Evolutionary conservation across 1,139 yeast genomes (phyloP), one percentile per base, ranked within the genome.

Genomic region (Yarrowia galli): DNA sequence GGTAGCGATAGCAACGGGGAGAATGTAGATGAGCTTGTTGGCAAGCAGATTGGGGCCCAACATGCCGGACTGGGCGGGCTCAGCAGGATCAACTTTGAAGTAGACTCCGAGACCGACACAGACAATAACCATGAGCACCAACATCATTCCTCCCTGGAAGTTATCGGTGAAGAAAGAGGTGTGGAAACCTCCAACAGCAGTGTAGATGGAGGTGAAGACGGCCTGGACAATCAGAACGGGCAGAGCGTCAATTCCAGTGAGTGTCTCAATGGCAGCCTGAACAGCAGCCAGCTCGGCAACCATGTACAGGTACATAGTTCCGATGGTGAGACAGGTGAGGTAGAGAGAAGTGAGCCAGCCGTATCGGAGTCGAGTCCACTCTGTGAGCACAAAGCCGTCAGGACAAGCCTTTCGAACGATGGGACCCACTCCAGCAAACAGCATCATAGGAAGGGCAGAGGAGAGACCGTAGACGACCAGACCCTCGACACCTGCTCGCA

Each of bases 121-220:
- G 74, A 93, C 90, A 69, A 93, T 85, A 63, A 92, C 80, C 67
- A 91, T 76, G 72, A 92, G 79, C 4, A 89, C 69, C 68, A 91
- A 77, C 36, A 92, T 95, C 76, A 89, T 84, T 1, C 80, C 81
- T n/a, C 95, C 97, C 78, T 93, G 98, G 72, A 91, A 81, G 70
- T 91, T 87, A 76, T 93, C 98, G 5, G 98, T 93, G 71, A 90
- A 81, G 77, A 93, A 92, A 70, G 97, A 90, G 53, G 93, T 92
- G 69, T 86, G 86, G 81, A 93, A 92, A 0, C 98, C 98, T 69
- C 98, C 98, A 73, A 89, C 83, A 5, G 91, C 83, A 0, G 98
- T 93, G 76, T 93, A 93, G 65, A 92, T 87, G 0, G 97, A 85
- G 1, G 97, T 92, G 18, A 93, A 95, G 15, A 85, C 89, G 79